Evolutionary conservation across 257 asterid genomes (phyloP).

Genomic region (Ehretia macrophylla): DNA sequence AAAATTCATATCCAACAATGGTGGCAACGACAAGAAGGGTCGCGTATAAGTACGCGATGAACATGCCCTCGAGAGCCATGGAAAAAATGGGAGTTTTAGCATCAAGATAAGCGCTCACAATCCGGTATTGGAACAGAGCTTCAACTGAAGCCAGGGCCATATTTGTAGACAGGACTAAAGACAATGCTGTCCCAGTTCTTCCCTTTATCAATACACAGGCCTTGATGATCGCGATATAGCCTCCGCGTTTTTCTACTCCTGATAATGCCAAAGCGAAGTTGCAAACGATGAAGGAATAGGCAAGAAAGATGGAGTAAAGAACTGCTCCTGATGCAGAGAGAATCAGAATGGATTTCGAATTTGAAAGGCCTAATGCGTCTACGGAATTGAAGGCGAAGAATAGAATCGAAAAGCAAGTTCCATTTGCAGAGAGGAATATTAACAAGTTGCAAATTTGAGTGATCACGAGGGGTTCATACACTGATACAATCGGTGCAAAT

Average conservation of each 20-base stretch:
- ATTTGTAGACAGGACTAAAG: slow-evolving; percentile 40
- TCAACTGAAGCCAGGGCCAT: slow-evolving; percentile 46
- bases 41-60: slow-evolving; percentile 53
- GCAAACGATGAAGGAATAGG: slow-evolving; percentile 45
- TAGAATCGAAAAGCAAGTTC: slow-evolving; percentile 44
- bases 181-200: slow-evolving; percentile 53
- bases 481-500: slow-evolving; percentile 6
- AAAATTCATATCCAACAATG: slow-evolving; percentile 35
- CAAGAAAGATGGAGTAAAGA: slow-evolving; percentile 46
- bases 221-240: slow-evolving; percentile 39
- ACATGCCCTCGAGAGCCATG: slow-evolving; percentile 39
- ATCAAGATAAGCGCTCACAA: slow-evolving; percentile 29
- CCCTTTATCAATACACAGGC: slow-evolving; percentile 41
- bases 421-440: slow-evolving; percentile 43
- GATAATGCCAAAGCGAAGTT: slow-evolving; percentile 47
- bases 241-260: slow-evolving; percentile 44
- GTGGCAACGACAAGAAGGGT: slow-evolving; percentile 47
- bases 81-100: slow-evolving; percentile 10
- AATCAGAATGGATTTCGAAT: slow-evolving; percentile 17
- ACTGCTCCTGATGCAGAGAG: slow-evolving; percentile 38
- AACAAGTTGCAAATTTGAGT: slow-evolving; percentile 55
- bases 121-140: slow-evolving; percentile 55
- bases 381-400: slow-evolving; percentile 31
- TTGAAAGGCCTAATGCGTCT: slow-evolving; percentile 31
- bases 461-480: slow-evolving; percentile 10